Conservation (phyloP, 164 flowering plant genomes). For the Umbellularia californica region DNA sequence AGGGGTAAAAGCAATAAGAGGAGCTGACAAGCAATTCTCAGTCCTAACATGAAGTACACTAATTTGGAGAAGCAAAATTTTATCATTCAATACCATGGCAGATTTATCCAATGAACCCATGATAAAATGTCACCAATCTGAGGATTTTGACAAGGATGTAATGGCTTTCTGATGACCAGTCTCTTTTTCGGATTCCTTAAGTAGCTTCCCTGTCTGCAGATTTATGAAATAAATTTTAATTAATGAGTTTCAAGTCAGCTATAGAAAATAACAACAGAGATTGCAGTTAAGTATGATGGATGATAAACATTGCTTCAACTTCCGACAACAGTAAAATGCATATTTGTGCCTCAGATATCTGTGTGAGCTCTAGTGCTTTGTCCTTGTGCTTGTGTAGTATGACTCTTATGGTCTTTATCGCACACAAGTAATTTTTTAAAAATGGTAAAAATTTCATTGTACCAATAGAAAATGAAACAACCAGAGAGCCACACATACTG, state of each 20-base stretch:
- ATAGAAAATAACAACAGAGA: background rate
- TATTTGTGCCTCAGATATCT: no score
- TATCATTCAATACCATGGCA: slow-evolving; percentile 54
- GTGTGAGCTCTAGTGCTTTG: background rate
- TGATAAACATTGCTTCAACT: background rate
- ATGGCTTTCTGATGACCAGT: slow-evolving; percentile 73
- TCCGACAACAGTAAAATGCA: background rate
- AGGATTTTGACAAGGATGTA: slow-evolving; percentile 73
- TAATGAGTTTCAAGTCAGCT: background rate
- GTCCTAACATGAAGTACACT: background rate
- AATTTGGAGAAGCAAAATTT: background rate
- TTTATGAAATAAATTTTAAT: background rate
- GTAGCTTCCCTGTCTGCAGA: slow-evolving; percentile 78
- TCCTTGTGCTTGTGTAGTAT: no score
- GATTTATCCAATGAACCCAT: slow-evolving; percentile 90
- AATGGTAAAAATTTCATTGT: no score
- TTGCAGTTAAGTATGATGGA: background rate
- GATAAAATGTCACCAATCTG: slow-evolving; percentile 78
- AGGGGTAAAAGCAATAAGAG: background rate
- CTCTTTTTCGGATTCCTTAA: slow-evolving; percentile 75
- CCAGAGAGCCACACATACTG: no score
- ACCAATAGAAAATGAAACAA: no score
- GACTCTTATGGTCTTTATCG: no score
- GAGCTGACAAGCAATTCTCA: background rate
- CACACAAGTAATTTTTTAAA: no score